These are phyloP conservation scores for Buxus sempervirens DNA, from an alignment of 164 flowering plant species.

Conservation along the genomic window DNA sequence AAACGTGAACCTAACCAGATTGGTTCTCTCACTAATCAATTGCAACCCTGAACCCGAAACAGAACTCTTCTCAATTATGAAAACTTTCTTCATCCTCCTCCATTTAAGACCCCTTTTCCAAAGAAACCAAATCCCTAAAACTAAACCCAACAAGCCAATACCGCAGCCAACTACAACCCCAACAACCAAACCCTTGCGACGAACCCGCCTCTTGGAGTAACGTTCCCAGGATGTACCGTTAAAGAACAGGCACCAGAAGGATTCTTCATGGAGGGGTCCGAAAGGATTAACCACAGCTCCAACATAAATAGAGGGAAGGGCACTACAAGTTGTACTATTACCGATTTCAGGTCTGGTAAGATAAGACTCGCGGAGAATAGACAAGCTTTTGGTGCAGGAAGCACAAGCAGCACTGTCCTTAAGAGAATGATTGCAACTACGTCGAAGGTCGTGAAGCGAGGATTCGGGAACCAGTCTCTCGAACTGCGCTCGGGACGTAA, in stretches of 20 bases:
- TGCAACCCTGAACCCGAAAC: too few relatives aligned
- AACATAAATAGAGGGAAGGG: slow-evolving; percentile 39
- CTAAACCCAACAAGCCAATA: slow-evolving; percentile 19
- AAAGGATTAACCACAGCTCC: slow-evolving; percentile 32
- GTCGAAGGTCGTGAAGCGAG: slow-evolving; percentile 22
- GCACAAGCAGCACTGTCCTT: slow-evolving; percentile 38
- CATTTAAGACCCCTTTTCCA: slow-evolving; percentile 12
- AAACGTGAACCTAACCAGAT: too few relatives aligned
- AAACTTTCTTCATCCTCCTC: too few relatives aligned
- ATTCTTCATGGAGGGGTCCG: slow-evolving; percentile 41
- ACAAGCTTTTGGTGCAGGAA: slow-evolving; percentile 32
- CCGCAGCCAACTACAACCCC: slow-evolving; percentile 27
- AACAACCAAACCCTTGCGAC: slow-evolving; percentile 23
- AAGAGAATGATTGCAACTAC: slow-evolving; percentile 6
- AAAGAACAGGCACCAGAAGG: slow-evolving; percentile 38
- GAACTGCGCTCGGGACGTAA: slow-evolving; percentile 42
- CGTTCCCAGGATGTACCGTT: slow-evolving; percentile 13
- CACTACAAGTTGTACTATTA: slow-evolving; percentile 38
- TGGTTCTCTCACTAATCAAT: too few relatives aligned
- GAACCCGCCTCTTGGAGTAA: not conserved
- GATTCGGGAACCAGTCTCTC: slow-evolving; percentile 26
- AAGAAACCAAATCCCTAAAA: slow-evolving; percentile 33
- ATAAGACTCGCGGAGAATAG: slow-evolving; percentile 25
- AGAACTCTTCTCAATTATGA: too few relatives aligned
- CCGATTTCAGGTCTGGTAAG: slow-evolving; percentile 27